Conservation (phyloP, 306 rosid genomes). For the Luffa acutangula region DNA sequence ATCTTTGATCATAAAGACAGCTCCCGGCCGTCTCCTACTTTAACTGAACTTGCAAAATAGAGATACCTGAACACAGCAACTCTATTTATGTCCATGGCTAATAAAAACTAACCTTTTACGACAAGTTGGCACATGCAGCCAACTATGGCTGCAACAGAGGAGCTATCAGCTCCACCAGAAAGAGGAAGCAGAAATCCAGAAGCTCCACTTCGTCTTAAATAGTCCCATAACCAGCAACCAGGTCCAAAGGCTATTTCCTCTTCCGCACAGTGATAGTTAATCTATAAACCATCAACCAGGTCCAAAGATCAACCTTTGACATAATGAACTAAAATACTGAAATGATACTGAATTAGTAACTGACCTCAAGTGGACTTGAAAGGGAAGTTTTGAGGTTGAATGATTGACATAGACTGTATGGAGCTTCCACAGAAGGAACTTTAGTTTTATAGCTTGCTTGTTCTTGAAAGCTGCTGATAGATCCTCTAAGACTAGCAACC, state of each 20-base stretch:
- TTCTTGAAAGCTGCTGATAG: conserved; percentile 93
- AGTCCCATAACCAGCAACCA: conserved; percentile 98
- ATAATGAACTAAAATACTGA: neutral
- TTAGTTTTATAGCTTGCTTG: conserved; percentile 85
- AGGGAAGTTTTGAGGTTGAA: conserved; percentile 52
- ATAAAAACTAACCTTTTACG: conserved; percentile 49
- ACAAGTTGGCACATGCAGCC: conserved; percentile 98
- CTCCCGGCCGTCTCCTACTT: neutral
- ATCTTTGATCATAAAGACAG: neutral
- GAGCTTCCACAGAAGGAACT: conserved; percentile 65
- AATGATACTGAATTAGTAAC: neutral
- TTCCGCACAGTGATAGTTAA: conserved; percentile 76
- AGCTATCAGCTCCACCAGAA: conserved; percentile 99
- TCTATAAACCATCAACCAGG: conserved; percentile 33
- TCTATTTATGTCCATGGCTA: neutral
- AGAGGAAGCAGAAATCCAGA: conserved; percentile 98
- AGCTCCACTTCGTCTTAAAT: conserved; percentile 93
- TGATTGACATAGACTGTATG: conserved; percentile 57
- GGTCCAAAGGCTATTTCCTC: conserved; percentile 99
- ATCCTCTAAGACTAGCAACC: conserved; percentile 97
- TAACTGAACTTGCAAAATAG: neutral
- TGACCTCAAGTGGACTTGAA: conserved; percentile 72
- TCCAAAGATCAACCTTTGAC: neutral
- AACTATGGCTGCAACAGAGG: conserved; percentile 91
- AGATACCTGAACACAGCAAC: neutral